Base-by-base conservation (phyloP, 441 rosid genomes). In the Pelargonium australe region DNA sequence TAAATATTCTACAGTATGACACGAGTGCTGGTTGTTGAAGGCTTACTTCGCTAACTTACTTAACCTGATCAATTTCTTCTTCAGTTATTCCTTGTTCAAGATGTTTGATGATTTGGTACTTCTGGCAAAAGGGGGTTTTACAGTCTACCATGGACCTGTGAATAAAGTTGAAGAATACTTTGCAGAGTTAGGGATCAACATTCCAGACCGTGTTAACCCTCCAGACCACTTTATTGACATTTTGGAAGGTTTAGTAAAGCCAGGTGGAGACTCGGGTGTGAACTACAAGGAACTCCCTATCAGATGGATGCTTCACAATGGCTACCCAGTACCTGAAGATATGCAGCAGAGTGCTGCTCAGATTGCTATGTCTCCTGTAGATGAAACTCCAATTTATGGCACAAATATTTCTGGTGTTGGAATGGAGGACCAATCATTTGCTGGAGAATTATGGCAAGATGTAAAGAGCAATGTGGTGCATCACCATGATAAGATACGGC, bases 261-360 rank as follows among this genome's bases (percentile, higher is more conserved):
- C 85, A 49, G 76, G 51, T 20, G 25, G 73, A 82, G 99, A 95
- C 70, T 92, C 92, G 12, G 94, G 85, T 7, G 86, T 87, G 67
- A 83, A 79, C 71, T 76, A 74, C 37, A 85, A 88, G 63, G 90
- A 95, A 77, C 90, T 95, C 72, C 97, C 97, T 0, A 84, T 86
- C 28, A 83, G 96, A 66, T 95, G 99, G 99, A 95, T 95, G 97
- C 94, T 91, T 73, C 99, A 95, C 34, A 95, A 95, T 74, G 87
- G 91, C 47, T 95, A 91, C 71, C 83, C 80, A 5, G 88, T 92
- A 71, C 99, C 97, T 19, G 76, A 80, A 83, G 99, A 95, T 71
- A 95, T 95, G 99, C 83, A 90, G 99, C 83, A 90, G 62, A 78
- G 82, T 69, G 71, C 75, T 47, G 96, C 90, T 51, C 87, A 88